Base-by-base conservation (phyloP, 441 rosid species). In the Gossypium gossypioides region DNA sequence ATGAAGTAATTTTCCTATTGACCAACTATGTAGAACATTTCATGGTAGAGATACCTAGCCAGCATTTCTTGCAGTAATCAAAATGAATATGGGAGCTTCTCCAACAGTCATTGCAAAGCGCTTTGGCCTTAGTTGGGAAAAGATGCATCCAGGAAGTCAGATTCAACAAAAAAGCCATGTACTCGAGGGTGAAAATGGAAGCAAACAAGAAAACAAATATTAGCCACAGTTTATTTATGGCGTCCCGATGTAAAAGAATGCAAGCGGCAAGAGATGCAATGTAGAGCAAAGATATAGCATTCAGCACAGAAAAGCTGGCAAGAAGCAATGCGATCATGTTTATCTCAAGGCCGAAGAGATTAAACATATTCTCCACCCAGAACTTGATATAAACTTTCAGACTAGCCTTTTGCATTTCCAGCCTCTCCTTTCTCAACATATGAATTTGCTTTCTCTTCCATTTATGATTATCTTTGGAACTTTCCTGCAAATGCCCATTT, bases 291-390 rank as follows among this genome's bases (percentile, higher is more conserved):
- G 84, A 81, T 50, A 81, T 68, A 70, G 79, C 80, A 74, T 81
- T 81, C 51, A 79, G 64, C 71, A 81, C 76, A 7, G 80, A 74
- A 44, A 81, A 81, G 74, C 82, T 79, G 59, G 80, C 82, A 59
- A 81, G 80, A 25, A 81, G 82, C 55, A 81, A 65, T 54, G 77
- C 84, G 32, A 81, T 59, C 84, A 81, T 79, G 63, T 74, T 81
- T 3, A 81, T 81, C 77, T 81, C 84, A 0, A 81, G 84, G 73
- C 84, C 82, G 16, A 79, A 81, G 72, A 79, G 80, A 66, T 72
- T 79, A 70, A 81, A 79, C 77, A 79, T 74, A 59, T 81, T 81
- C 74, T 81, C 80, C 29, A 72, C 67, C 82, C 82, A 78, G 62
- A 81, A 81, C 68, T 76, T 81, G 61, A 79, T 51, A 70, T 78